Conservation (phyloP, 2,329 filamentous ascomycete species). For the Bipolaris oryzae region DNA sequence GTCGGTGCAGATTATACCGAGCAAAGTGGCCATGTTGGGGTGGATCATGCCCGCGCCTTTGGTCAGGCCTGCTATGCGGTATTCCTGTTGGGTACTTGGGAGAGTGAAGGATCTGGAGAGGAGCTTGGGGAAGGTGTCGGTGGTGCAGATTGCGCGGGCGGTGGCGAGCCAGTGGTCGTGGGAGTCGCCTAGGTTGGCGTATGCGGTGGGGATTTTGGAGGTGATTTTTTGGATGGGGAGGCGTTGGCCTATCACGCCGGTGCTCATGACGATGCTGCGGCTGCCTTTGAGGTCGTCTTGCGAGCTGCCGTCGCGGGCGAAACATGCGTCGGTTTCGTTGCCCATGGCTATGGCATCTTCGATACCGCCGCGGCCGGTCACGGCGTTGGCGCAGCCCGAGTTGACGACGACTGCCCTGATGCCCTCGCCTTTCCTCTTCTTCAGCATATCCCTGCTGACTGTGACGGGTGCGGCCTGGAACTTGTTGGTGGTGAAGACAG, state of each 20-base stretch:
- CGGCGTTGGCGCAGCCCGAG: constrained; percentile 95
- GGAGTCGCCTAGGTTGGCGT: constrained; percentile 70
- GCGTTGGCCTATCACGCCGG: constrained; percentile 93
- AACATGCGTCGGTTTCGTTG: constrained; percentile 72
- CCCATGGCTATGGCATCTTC: constrained; percentile 91
- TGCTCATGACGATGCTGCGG: constrained; percentile 94
- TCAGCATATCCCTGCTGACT: constrained; percentile 75
- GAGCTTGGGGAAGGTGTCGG: constrained; percentile 97
- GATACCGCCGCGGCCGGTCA: constrained; percentile 87
- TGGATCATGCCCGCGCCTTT: constrained; percentile 99
- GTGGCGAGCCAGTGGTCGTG: constrained; percentile 87
- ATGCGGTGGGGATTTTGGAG: constrained; percentile 77
- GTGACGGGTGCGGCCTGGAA: constrained; percentile 97
- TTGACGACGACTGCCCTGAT: constrained; percentile 88
- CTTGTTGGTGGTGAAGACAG: constrained; percentile 97
- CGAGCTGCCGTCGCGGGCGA: constrained; percentile 44
- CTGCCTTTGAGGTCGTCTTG: constrained; percentile 55
- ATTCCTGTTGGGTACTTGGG: constrained; percentile 78
- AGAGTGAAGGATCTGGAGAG: constrained; percentile 83
- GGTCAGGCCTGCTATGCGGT: constrained; percentile 90
- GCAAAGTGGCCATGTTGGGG: constrained; percentile 96
- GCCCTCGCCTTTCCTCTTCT: constrained; percentile 68
- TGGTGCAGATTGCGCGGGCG: constrained; percentile 94
- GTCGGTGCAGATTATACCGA: constrained; percentile 91
- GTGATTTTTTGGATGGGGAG: constrained; percentile 92